Evolutionary conservation across 1,284 basidiomycete species (phyloP).

Genomic region (Earliella scabrosa): DNA sequence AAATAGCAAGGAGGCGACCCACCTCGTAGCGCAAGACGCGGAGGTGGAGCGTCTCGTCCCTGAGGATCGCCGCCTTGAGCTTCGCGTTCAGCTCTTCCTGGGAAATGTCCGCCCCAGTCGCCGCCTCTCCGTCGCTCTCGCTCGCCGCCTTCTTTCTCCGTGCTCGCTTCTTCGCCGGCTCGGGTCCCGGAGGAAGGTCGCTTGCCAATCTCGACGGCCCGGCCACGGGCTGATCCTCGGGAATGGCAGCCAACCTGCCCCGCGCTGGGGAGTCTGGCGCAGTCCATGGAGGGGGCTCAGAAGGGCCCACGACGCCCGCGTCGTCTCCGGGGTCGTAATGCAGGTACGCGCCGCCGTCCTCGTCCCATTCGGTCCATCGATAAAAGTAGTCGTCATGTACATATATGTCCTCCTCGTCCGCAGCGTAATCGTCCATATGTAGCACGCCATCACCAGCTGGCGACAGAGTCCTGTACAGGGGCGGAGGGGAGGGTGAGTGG

Average conservation of each 20-base stretch:
- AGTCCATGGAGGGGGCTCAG: not conserved
- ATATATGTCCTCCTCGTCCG: not conserved
- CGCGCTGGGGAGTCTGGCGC: not conserved
- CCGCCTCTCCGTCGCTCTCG: constrained; percentile 16
- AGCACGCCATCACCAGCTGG: constrained; percentile 12
- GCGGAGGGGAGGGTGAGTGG: not conserved
- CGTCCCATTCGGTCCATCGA: constrained; percentile 19
- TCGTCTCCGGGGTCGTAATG: constrained; percentile 39
- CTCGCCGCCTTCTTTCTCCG: constrained; percentile 14
- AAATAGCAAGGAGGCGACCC: constrained; percentile 9
- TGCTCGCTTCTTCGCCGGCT: constrained; percentile 24
- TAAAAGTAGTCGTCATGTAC: constrained; percentile 12
- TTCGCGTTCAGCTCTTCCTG: constrained; percentile 37
- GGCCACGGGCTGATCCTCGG: constrained; percentile 3
- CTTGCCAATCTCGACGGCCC: not conserved
- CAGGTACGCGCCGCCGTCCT: constrained; percentile 35
- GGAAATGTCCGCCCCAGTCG: constrained; percentile 30
- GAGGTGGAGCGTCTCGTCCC: constrained; percentile 51
- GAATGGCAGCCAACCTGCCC: constrained; percentile 3
- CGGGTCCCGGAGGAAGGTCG: constrained; percentile 10
- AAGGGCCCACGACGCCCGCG: constrained; percentile 6
- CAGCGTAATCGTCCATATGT: not conserved
- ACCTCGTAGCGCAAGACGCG: constrained; percentile 70
- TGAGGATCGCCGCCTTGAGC: constrained; percentile 48
- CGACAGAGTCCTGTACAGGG: constrained; percentile 5